Base-by-base conservation (phyloP, 2,329 filamentous ascomycete species). In the Sporothrix protearum region DNA sequence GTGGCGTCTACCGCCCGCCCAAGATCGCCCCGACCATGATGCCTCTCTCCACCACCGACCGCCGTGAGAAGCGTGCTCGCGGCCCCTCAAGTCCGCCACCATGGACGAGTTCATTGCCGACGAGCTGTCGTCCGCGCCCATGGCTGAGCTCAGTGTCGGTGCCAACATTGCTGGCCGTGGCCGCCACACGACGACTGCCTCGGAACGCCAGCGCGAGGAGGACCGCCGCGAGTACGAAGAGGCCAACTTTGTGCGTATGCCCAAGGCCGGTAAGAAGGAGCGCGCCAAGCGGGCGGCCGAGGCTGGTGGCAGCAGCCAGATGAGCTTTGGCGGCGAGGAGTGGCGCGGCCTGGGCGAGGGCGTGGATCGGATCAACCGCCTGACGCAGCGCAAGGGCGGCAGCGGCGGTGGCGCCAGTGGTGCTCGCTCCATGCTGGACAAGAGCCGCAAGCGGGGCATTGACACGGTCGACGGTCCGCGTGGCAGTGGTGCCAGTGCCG, bases 81-180 rank as follows among this genome's bases (percentile, higher is more conserved):
- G 85, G 55, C 87, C 88, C 2, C 85, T 87, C 73, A 92, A 92
- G 78, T 97, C 94, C 0, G 89, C 90, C 63, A 93, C 94, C 0
- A 89, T 99, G 78, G 94, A 98, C 78, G 95, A 98, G 78, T 99
- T 96, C 77, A 89, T 99, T 74, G 89, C 87, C 67, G 89, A 92
- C 22, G 96, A 99, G 80, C 85, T 98, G 72, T 94, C 93, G 0
- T 82, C 86, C 6, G 93, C 93, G 1, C 96, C 96, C 0, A 81
- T 93, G 72, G 92, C 94, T 0, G 88, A 96, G 79, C 94, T 95
- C 70, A 96, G 92, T 76, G 96, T 99, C 76, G 96, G 96, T 73
- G 96, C 92, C 71, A 97, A 92, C 22, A 96, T 97, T 76, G 85
- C 91, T 4, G 85, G 89, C 66, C 90, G 92, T 67, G 96, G 96